Base-by-base conservation (phyloP, 2,329 filamentous ascomycete genomes). In the Neurospora sp. region DNA sequence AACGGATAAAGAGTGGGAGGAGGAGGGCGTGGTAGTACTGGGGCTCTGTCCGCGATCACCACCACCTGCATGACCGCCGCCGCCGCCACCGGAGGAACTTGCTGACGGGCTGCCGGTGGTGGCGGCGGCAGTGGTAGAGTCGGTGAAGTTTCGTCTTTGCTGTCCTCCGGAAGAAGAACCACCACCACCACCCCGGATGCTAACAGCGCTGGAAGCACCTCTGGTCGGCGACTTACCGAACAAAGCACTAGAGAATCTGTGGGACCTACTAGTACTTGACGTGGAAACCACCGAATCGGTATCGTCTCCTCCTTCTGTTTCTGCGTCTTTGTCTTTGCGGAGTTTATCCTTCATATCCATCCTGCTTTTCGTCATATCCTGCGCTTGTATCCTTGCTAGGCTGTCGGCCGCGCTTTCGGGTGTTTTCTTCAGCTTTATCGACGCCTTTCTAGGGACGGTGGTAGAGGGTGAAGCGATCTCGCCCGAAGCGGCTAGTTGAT, bases 281-380 rank as follows among this genome's bases (percentile, higher is more conserved):
- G 83, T 83, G 38, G 83, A 85, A 39, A 83, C 76, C 67, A 85
- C 74, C 43, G 84, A 86, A 17, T 79, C 78, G 6, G 81, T 74
- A 75, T 86, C 83, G 70, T 82, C 79, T 46, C 78, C 78, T 15
- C 76, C 74, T 43, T 74, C 69, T 36, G 66, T 19, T n/a, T 74
- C 66, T 69, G 68, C 52, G 67, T 70, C 46, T 67, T 72, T 36
- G 68, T 70, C 36, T 72, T 71, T 62, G 4, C 52, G 52, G 4
- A 62, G 52, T 33, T 62, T 62, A 33, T 62, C 52, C 33, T 39
- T 36, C 39, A 43, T 57, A 19, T 33, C 41, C 40, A 43, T 33
- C 8, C 40, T 19, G 52, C 33, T 33, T 36, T 62, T 62, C 28
- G 52, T 62, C 52, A 62, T 62, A 17, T 62, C 52, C 8, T 62